Evolutionary conservation across 2,329 filamentous ascomycete species (phyloP).

Genomic region (Emergomyces africanus): DNA sequence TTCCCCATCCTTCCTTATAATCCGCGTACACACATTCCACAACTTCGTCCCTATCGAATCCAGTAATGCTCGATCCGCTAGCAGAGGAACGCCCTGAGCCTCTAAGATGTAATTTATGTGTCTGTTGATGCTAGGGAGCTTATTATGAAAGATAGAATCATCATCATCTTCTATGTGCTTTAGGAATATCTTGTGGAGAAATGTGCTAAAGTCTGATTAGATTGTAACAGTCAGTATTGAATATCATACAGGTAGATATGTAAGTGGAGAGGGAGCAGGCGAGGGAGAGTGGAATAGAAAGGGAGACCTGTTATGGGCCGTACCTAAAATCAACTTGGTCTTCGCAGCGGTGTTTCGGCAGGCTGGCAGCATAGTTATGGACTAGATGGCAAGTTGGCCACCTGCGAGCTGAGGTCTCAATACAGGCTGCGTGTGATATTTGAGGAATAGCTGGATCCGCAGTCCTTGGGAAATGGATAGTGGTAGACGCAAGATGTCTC

Average conservation of each 20-base stretch:
- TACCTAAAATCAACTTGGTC: background rate
- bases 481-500: background rate
- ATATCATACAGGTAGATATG: background rate
- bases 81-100: background rate
- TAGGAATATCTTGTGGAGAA: background rate
- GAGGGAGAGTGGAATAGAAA: background rate
- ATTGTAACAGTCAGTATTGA: background rate
- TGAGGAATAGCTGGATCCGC: background rate
- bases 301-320: background rate
- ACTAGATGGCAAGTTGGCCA: background rate
- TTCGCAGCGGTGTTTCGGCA: background rate
- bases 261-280: background rate
- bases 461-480: background rate
- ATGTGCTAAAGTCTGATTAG: background rate
- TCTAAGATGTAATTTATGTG: constrained; percentile 11
- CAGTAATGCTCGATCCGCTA: constrained; percentile 13
- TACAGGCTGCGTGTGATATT: background rate
- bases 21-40: constrained; percentile 26
- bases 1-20: constrained; percentile 9
- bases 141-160: background rate
- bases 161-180: background rate
- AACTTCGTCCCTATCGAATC: constrained; percentile 21
- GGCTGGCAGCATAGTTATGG: background rate
- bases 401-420: background rate
- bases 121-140: background rate